Base-by-base conservation (phyloP, 371 early-diverging fungal species). In the Rhizomucor pusillus region DNA sequence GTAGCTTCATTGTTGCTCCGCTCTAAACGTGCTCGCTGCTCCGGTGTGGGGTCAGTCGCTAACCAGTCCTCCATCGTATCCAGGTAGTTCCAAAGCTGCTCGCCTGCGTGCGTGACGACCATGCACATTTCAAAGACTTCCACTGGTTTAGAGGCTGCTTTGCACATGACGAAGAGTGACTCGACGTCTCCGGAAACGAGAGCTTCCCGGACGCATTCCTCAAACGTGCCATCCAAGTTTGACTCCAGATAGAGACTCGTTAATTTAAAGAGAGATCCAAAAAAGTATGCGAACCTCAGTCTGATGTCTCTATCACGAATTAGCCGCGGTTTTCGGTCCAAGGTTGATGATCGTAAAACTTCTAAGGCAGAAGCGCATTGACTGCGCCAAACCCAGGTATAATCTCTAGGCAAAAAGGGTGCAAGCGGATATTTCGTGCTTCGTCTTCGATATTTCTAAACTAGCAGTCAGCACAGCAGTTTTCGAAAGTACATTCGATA, bases 351-450 rank as follows among this genome's bases (percentile, higher is more conserved):
- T 14, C 39, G 43, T n/a, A 50, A 35, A n/a, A 51, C n/a, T 23
- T 56, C 16, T 12, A 45, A 33, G 7, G 52, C 56, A 23, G 56
- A 44, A n/a, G 59, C 47, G 50, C 79, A 78, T 37, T 78, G 66
- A 4, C 19, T 25, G 24, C 79, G 60, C 79, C 79, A 78, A 14
- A 72, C 46, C 47, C 50, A 62, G 5, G 70, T 69, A 50, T 64
- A 78, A 19, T 69, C 71, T 58, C 79, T 58, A 24, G 79, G 79
- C 29, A 79, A 52, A 63, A 79, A 79, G 0, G 79, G 79, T 3
- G 79, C 79, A 20, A 75, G 48, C 3, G 79, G 79, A 50, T 67
- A 57, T 47, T 71, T 75, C 1, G 79, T 79, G 36, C 73, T 75
- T 54, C 79, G 63, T 37, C 79, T 47, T 36, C 75, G 65, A 44